Percentiles rank a stretch among this genome's conserved stretches.
These are phyloP conservation scores for Solanum hybrid DNA, from an alignment of 305 asterid genomes.

Conservation along the genomic window DNA sequence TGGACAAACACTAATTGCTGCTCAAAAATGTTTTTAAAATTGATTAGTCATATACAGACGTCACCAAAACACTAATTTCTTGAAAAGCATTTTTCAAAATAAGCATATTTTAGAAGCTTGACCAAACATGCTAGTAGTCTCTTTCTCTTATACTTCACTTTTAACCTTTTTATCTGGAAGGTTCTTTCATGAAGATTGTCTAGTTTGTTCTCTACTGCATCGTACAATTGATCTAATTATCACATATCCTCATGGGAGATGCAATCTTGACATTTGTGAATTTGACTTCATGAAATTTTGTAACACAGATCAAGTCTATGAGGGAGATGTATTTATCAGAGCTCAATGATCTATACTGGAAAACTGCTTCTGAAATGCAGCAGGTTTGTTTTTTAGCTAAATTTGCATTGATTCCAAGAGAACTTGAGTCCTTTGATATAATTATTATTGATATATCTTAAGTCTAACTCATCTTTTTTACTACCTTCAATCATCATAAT, in stretches of 20 bases:
- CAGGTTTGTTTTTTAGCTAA: not conserved
- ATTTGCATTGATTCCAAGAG: not conserved
- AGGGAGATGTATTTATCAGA: conserved; percentile 52
- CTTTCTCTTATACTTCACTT: not conserved
- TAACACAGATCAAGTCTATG: conserved; percentile 76
- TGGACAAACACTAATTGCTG: not conserved
- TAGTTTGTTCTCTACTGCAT: not conserved
- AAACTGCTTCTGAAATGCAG: conserved; percentile 56
- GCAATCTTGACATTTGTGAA: not conserved
- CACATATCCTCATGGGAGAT: not conserved
- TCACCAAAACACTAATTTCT: not conserved
- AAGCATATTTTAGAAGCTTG: not conserved
- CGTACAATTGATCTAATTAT: not conserved
- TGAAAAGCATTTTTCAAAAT: not conserved
- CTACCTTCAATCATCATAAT: not conserved
- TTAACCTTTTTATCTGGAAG: not conserved
- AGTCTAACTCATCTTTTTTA: not conserved
- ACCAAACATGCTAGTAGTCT: not conserved
- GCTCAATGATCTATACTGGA: conserved; percentile 57
- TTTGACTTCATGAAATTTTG: not conserved
- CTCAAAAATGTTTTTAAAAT: not conserved
- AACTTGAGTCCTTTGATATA: not conserved
- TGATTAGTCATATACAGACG: not conserved
- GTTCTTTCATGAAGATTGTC: not conserved
- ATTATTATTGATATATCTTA: not conserved